Evolutionary conservation across 495 filamentous ascomycete species (phyloP).

Genomic region (Xylaria palmicola): DNA sequence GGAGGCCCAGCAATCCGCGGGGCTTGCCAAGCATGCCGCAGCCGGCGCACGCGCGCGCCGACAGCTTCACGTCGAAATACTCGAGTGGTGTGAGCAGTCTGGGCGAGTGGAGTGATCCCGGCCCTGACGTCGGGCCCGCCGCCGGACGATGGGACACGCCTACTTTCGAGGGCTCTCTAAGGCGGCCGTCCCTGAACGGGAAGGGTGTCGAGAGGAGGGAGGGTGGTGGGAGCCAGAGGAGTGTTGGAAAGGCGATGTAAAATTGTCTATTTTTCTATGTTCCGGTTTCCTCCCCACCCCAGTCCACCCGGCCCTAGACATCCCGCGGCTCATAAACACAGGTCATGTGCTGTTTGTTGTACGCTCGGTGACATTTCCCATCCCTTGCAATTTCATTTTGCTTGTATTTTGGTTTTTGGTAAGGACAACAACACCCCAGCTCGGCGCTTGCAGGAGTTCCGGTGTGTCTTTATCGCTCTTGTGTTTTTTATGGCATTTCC

Average conservation of each 20-base stretch:
- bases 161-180: conserved; percentile 21
- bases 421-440: background rate
- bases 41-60: conserved; percentile 24
- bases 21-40: conserved; percentile 20
- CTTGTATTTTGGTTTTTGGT: background rate
- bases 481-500: background rate
- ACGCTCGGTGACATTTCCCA: background rate
- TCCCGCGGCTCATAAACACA: background rate
- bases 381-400: background rate
- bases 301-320: no score
- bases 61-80: conserved; percentile 47
- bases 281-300: no score
- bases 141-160: conserved; percentile 31
- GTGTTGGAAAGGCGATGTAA: conserved; percentile 45
- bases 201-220: conserved; percentile 7
- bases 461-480: background rate
- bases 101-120: conserved; percentile 53
- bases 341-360: background rate
- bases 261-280: background rate
- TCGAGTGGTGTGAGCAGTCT: conserved; percentile 42
- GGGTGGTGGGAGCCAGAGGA: conserved; percentile 27
- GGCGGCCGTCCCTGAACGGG: conserved; percentile 5
- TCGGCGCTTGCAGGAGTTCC: conserved; percentile 6
- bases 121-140: conserved; percentile 49
- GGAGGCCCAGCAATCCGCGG: conserved; percentile 16